Conservation (phyloP, 169 alveolate genomes). For the Cardiosporidium cionae region DNA sequence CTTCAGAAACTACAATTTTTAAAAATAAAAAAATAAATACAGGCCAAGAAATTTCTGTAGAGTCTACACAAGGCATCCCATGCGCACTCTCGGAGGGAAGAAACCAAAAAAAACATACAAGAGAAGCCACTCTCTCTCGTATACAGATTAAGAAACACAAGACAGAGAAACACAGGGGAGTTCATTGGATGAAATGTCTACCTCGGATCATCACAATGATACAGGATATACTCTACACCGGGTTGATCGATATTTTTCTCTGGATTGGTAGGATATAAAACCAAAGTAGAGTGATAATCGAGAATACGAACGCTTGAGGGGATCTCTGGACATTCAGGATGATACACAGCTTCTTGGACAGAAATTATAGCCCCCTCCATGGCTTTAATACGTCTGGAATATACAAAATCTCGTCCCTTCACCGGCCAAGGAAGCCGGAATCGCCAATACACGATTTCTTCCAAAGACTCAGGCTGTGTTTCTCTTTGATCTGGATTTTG, state of each 20-base stretch:
- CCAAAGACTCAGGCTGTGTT: too few relatives aligned
- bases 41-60: too few relatives aligned
- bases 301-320: neutral
- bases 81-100: too few relatives aligned
- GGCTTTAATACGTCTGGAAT: slow-evolving; percentile 5
- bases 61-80: too few relatives aligned
- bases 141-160: too few relatives aligned
- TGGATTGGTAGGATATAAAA: neutral
- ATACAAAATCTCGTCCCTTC: slow-evolving; percentile 27
- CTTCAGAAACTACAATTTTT: too few relatives aligned
- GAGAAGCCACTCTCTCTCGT: too few relatives aligned
- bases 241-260: neutral
- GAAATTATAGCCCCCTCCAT: slow-evolving; percentile 13
- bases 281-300: neutral
- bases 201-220: neutral
- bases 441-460: slow-evolving; percentile 27
- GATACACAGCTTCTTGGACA: slow-evolving; percentile 15
- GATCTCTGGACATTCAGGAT: slow-evolving; percentile 5
- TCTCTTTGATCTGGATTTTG: too few relatives aligned
- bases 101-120: too few relatives aligned
- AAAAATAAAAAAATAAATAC: too few relatives aligned
- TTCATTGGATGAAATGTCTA: too few relatives aligned
- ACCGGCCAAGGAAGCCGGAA: slow-evolving; percentile 32
- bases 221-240: neutral
- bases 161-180: too few relatives aligned